Base-by-base conservation (phyloP, 495 filamentous ascomycete species). In the Aspergillus homomorphus region DNA sequence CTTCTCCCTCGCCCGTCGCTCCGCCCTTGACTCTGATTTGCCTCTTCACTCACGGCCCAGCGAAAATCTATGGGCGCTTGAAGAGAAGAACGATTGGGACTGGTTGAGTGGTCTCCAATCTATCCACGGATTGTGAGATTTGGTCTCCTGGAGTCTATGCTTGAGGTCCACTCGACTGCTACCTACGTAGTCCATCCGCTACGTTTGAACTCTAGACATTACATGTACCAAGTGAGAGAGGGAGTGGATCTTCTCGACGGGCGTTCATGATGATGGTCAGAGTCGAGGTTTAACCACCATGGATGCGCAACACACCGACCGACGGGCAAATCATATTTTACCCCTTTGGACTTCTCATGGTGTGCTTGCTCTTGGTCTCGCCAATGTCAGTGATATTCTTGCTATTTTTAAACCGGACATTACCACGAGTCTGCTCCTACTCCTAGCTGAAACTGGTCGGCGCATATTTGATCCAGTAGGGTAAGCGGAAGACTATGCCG, bases 1-100 rank as follows among this genome's bases (percentile, higher is more conserved):
- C n/a, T n/a, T n/a, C n/a, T n/a, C n/a, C 51, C 48, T 54, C 10
- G 23, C 46, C 45, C n/a, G 48, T 53, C 50, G 54, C 57, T 53
- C 51, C 51, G 57, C 58, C 21, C 55, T 56, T 38, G 23, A 53
- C 33, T 63, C 42, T 67, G 58, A 66, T 66, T 66, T 62, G 64
- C 52, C 51, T 22, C n/a, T 23, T 22, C 28, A 21, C 33, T 19
- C 50, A 53, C 52, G 18, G 55, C 54, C 64, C 42, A 56, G 55
- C 16, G 41, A 28, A 45, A 48, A 22, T 57, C 41, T 53, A 21
- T 56, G 26, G 46, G 54, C 52, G 59, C 59, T 56, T 45, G 45
- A 21, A 49, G 54, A 56, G 33, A 26, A 53, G 26, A 30, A 50
- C 20, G 55, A 44, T 33, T 62, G 53, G 45, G 38, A 56, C 16